Percentiles rank a stretch among this genome's conserved stretches.
These are phyloP conservation scores for Fusarium buharicum DNA, from an alignment of 2,329 filamentous ascomycete genomes.

Conservation along the genomic window DNA sequence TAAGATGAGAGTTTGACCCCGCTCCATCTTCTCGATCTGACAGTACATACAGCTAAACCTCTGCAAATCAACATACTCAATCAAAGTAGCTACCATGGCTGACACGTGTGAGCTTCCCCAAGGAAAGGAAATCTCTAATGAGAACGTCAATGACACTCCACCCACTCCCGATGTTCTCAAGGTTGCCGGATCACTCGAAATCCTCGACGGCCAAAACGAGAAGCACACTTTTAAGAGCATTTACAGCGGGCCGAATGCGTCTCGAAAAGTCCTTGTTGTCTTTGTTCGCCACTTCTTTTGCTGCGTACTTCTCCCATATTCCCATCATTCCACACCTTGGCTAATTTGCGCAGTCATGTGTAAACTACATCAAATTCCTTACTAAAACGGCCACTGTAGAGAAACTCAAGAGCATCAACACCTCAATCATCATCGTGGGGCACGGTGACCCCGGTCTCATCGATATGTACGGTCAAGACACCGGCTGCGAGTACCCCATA, in stretches of 20 bases:
- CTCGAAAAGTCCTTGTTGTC: constrained; percentile 17
- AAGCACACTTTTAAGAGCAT: constrained; percentile 25
- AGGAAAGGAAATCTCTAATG: background rate
- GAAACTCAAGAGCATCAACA: constrained; percentile 15
- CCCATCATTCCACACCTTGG: rapidly evolving
- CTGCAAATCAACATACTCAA: background rate
- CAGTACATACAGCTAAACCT: background rate
- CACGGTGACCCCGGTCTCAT: constrained; percentile 3
- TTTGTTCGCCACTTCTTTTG: constrained; percentile 35
- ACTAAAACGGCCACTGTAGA: constrained; percentile 15
- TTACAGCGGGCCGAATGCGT: constrained; percentile 2
- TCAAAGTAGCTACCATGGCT: background rate
- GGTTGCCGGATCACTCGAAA: constrained; percentile 5
- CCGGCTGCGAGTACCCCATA: constrained; percentile 24
- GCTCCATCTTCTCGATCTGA: background rate
- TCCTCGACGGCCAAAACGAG: constrained; percentile 11
- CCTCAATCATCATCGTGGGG: constrained; percentile 22
- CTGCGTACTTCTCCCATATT: background rate
- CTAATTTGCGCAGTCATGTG: constrained; percentile 16
- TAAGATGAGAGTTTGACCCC: background rate
- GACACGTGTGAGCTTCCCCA: background rate
- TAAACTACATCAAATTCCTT: constrained; percentile 20
- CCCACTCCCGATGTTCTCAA: constrained; percentile 3
- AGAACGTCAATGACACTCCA: constrained; percentile 7
- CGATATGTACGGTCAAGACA: constrained; percentile 25